phyloP scores from a whole-genome alignment of 2,329 filamentous ascomycete species.

The Mariannaea sp. region DNA sequence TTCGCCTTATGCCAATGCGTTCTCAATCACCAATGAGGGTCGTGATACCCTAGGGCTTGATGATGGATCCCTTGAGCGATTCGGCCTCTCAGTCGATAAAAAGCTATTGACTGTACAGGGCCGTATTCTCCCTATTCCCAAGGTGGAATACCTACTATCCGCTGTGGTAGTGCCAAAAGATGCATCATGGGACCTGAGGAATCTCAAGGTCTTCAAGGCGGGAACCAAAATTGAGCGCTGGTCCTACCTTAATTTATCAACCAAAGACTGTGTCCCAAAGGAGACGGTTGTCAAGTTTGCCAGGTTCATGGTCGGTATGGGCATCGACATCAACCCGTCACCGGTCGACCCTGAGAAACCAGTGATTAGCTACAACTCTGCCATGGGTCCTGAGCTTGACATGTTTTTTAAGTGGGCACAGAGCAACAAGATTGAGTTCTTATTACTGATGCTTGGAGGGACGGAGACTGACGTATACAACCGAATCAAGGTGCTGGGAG shows the following conservation, averaged over 20 bases:
- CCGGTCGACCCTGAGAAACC: conserved; percentile 22
- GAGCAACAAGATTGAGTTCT: conserved; percentile 48
- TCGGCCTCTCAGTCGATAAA: conserved; percentile 66
- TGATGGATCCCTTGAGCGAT: conserved; percentile 53
- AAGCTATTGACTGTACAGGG: conserved; percentile 73
- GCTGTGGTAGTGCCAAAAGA: conserved; percentile 39
- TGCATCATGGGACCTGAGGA: conserved; percentile 74
- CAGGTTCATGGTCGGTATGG: conserved; percentile 44
- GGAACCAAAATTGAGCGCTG: conserved; percentile 54
- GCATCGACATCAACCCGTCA: conserved; percentile 45
- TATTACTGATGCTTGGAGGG: conserved; percentile 65
- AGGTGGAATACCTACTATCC: conserved; percentile 59
- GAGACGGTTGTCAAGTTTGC: conserved; percentile 43
- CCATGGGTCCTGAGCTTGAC: conserved; percentile 29
- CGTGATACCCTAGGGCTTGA: conserved; percentile 63
- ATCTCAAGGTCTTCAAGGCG: conserved; percentile 59
- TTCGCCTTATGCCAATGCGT: conserved; percentile 67
- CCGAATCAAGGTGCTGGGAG: conserved; percentile 69
- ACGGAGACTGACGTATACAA: conserved; percentile 63
- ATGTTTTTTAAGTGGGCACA: conserved; percentile 41
- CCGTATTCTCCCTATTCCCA: conserved; percentile 67
- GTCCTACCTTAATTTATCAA: conserved; percentile 52
- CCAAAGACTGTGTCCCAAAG: conserved; percentile 14
- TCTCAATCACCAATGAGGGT: conserved; percentile 65
- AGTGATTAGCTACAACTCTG: conserved; percentile 10